Conservation (phyloP, 768 basidiomycete species). For the Boletus edulis region DNA sequence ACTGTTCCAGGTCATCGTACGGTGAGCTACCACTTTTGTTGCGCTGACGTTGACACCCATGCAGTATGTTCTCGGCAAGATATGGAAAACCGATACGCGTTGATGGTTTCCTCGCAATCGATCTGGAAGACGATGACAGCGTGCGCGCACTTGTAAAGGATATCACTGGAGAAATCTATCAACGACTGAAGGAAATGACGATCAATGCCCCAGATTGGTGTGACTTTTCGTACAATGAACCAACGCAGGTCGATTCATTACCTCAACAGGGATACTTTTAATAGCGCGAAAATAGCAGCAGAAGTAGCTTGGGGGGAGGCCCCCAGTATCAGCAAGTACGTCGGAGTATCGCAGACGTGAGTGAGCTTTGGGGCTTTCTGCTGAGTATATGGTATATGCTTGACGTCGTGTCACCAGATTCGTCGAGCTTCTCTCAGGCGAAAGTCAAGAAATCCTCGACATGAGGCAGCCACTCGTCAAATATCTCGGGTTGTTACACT, state of each 20-base stretch:
- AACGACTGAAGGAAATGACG: conserved; percentile 48
- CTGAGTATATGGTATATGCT: neutral
- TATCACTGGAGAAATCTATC: conserved; percentile 51
- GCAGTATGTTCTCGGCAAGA: neutral
- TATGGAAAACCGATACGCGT: conserved; percentile 9
- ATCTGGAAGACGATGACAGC: conserved; percentile 31
- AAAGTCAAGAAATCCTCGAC: conserved; percentile 11
- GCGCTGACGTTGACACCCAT: neutral
- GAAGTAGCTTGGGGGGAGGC: conserved; percentile 54
- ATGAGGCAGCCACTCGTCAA: conserved; percentile 48
- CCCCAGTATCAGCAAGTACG: conserved; percentile 49
- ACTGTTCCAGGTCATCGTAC: conserved; percentile 1
- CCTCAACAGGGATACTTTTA: conserved; percentile 53
- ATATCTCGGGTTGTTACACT: conserved; percentile 55
- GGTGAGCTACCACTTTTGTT: neutral
- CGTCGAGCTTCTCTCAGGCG: conserved; percentile 19
- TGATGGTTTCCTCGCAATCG: neutral
- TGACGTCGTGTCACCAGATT: conserved; percentile 11
- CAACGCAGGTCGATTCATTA: conserved; percentile 1
- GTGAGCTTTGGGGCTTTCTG: conserved; percentile 34
- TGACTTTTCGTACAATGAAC: conserved; percentile 13
- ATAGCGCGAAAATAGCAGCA: conserved; percentile 55
- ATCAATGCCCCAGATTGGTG: conserved; percentile 65
- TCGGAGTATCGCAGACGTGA: conserved; percentile 48
- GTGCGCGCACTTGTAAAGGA: conserved; percentile 53